phyloP scores from a whole-genome alignment of 108 stramenopile species.

The Phaeodactylum tricornutum region DNA sequence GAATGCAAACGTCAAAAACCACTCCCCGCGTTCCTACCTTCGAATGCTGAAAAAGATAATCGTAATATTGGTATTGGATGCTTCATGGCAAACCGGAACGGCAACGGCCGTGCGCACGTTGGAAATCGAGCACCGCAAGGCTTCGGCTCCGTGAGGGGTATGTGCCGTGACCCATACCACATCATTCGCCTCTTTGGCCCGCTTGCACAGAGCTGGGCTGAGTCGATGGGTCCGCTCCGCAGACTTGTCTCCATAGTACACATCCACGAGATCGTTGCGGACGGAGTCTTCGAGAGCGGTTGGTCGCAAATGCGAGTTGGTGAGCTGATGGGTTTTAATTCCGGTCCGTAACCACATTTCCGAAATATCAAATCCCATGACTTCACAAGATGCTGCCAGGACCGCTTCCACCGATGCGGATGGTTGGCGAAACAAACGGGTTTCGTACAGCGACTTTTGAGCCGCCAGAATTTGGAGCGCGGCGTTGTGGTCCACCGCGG shows the following conservation, averaged over 20 bases:
- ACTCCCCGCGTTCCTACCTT: conserved; percentile 28
- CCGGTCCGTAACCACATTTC: conserved; percentile 93
- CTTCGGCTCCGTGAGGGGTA: conserved; percentile 63
- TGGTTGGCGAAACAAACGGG: conserved; percentile 42
- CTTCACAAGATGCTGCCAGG: conserved; percentile 63
- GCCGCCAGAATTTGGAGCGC: neutral
- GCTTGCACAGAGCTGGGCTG: conserved; percentile 77
- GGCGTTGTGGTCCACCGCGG: neutral
- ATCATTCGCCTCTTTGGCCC: conserved; percentile 80
- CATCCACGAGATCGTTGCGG: conserved; percentile 74
- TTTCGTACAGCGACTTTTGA: conserved; percentile 29
- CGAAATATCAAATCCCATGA: conserved; percentile 85
- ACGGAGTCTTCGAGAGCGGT: conserved; percentile 68
- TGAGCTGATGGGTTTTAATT: conserved; percentile 83
- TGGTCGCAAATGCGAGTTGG: conserved; percentile 72
- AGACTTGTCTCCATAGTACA: conserved; percentile 73
- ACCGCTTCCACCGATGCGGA: conserved; percentile 55
- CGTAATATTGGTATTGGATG: conserved; percentile 68
- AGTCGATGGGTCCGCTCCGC: conserved; percentile 76
- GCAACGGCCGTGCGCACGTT: conserved; percentile 86
- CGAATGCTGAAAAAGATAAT: conserved; percentile 83
- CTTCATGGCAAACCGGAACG: conserved; percentile 79
- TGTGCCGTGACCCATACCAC: conserved; percentile 83
- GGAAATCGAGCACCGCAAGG: conserved; percentile 57
- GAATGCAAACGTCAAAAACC: neutral